phyloP scores from a whole-genome alignment of 177 flowering plant genomes.

The Vitis hybrid region DNA sequence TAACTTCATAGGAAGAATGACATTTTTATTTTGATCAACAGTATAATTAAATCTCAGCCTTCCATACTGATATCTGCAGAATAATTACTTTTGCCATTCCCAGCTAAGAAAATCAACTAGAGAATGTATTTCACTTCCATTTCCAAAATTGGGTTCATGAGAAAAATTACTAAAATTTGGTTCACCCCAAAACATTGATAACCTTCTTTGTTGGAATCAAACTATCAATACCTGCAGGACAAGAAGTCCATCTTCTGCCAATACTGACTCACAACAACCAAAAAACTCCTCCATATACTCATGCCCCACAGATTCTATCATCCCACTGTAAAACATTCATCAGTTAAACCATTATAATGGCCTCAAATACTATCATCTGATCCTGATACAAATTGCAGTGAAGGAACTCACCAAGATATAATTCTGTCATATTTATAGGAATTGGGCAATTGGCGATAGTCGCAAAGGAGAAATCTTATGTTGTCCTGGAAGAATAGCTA shows the following conservation, averaged over 20 bases:
- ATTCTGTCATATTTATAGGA: slow-evolving; percentile 63
- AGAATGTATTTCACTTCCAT: too few species aligned
- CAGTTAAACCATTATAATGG: neutral
- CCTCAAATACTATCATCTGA: neutral
- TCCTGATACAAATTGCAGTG: neutral
- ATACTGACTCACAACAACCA: slow-evolving; percentile 63
- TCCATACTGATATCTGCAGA: too few species aligned
- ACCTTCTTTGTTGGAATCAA: neutral
- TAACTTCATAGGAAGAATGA: neutral
- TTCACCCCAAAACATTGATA: too few species aligned
- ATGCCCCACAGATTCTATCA: slow-evolving; percentile 85
- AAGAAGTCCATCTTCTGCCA: slow-evolving; percentile 77
- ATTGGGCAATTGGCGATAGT: slow-evolving; percentile 71
- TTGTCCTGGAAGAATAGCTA: slow-evolving; percentile 38
- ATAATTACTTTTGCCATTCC: too few species aligned
- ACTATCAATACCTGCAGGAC: slow-evolving; percentile 68
- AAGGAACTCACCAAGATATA: slow-evolving; percentile 61
- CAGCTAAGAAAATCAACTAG: too few species aligned
- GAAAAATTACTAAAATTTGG: too few species aligned
- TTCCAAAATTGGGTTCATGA: too few species aligned
- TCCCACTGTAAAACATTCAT: slow-evolving; percentile 45
- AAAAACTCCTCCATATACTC: slow-evolving; percentile 83
- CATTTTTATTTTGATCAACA: too few species aligned
- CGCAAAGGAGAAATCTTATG: slow-evolving; percentile 66
- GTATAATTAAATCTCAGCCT: too few species aligned